Base-by-base conservation (phyloP, 257 asterid genomes). In the Nicotiana obtusifolia region DNA sequence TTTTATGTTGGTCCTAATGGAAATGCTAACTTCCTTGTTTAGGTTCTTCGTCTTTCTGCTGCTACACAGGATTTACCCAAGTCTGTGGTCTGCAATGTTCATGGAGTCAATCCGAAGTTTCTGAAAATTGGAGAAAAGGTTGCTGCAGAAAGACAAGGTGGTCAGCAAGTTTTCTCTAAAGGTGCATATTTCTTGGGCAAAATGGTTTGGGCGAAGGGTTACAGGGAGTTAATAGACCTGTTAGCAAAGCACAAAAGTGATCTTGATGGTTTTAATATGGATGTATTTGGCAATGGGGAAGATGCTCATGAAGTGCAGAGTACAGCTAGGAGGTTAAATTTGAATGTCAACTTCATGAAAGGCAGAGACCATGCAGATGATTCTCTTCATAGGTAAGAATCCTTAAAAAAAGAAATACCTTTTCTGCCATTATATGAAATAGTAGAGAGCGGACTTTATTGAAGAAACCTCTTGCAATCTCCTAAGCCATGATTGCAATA, bases 181-280 rank as follows among this genome's bases (percentile, higher is more conserved):
- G 99, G 99, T 84, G 99, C 99, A 65, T 96, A 96, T 88, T 94
- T 96, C 89, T 79, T 94, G 61, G 98, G 98, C 82, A 96, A 96
- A 94, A 92, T 96, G 99, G 99, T 96, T 60, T 96, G 99, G 99
- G 99, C 99, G 14, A 96, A 96, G 88, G 99, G 99, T 79, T 94
- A 96, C 64, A 92, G 87, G 86, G 99, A 96, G 90, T 84, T 96
- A 87, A 92, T 94, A 82, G 97, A 96, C 85, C 88, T 96, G 84
- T 84, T 96, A 80, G 88, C 94, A 69, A 94, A 89, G 91, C 96
- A 91, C 82, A 91, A 90, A 80, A 92, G 84, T 14, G 95, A 93
- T 78, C 97, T 96, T 19, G 91, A 89, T 35, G 98, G 97, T 81
- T 96, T 96, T 91, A 92, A 94, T 87, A 85, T 96, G 88, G 99